Base-by-base conservation (phyloP, 495 filamentous ascomycete genomes). In the Platismatia glauca region DNA sequence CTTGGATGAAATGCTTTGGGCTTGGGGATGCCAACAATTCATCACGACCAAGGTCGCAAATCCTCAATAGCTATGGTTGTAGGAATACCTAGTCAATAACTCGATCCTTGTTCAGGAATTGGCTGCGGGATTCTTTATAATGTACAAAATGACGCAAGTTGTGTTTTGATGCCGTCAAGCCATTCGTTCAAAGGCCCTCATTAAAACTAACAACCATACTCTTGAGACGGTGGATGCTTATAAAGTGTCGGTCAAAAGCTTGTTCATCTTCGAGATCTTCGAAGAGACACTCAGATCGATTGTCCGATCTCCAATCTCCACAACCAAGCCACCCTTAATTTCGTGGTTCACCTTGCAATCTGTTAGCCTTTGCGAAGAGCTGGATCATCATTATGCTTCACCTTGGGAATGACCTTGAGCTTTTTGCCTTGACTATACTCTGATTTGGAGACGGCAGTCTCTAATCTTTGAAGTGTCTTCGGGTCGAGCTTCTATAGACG, bases 201-300 rank as follows among this genome's bases (percentile, higher is more conserved):
- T 4, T 22, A 43, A 24, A 12, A 16, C 2, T 0, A 20, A 0
- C 27, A n/a, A n/a, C 12, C 6, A 34, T 31, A 22, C 22, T 13
- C 35, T 27, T 18, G 7, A 50, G 20, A 38, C 29, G 20, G 12
- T 33, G 24, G 22, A 15, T 41, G 15, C 29, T 91, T 91, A 98
- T 86, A 97, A 78, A 74, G 88, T 83, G 79, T 98, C 95, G 65
- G 83, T 90, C 70, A 98, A 87, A 73, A 96, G 87, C 86, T 98
- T 98, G 89, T 97, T 98, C 86, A 97, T 88, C 84, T 91, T 95
- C 75, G 89, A 81, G 77, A 98, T 88, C 85, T 90, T 94, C 72
- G 89, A 80, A 18, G 94, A 94, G 69, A 98, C 90, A 79, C 88
- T 92, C 64, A 97, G 88, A 77, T 98, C 94, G 72, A 98, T 94